Conservation (phyloP, 1,284 basidiomycete species). For the Fistulinella cinereoalba region DNA sequence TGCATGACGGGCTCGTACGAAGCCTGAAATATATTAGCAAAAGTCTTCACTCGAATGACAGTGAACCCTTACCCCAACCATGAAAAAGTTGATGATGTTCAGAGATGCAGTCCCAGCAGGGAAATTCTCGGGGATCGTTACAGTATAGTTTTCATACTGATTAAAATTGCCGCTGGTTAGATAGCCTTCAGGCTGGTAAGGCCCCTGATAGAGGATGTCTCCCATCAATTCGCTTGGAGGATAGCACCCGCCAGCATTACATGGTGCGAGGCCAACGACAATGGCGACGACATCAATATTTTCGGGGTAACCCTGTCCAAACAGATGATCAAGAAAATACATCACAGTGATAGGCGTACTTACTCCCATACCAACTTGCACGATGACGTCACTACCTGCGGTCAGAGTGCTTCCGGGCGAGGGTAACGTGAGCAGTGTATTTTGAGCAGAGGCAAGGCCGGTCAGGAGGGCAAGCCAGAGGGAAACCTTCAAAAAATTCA, state of each 20-base stretch:
- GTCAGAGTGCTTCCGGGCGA: conserved; percentile 8
- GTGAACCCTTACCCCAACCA: conserved; percentile 28
- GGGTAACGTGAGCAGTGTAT: conserved; percentile 12
- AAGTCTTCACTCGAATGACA: neutral
- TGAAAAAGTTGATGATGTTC: conserved; percentile 26
- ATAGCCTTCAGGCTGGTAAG: conserved; percentile 4
- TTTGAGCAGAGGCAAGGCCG: conserved; percentile 18
- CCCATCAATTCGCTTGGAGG: conserved; percentile 21
- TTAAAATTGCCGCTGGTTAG: no score
- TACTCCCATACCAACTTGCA: conserved; percentile 24
- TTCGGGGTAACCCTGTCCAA: conserved; percentile 17
- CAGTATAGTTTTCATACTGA: conserved; percentile 20
- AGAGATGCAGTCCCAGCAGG: conserved; percentile 11
- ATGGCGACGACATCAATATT: conserved; percentile 27
- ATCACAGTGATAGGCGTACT: neutral
- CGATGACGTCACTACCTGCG: conserved; percentile 10
- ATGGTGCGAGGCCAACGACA: conserved; percentile 24
- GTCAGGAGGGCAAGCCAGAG: conserved; percentile 15
- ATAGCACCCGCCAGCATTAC: conserved; percentile 16
- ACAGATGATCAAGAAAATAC: neutral
- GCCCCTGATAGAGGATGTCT: conserved; percentile 23
- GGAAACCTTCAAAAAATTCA: conserved; percentile 15
- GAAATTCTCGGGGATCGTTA: conserved; percentile 18
- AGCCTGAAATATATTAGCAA: conserved; percentile 14
- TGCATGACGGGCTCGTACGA: conserved; percentile 16